Evolutionary conservation across 169 alveolate species (phyloP).

Genomic region (Plasmodium malariae): DNA sequence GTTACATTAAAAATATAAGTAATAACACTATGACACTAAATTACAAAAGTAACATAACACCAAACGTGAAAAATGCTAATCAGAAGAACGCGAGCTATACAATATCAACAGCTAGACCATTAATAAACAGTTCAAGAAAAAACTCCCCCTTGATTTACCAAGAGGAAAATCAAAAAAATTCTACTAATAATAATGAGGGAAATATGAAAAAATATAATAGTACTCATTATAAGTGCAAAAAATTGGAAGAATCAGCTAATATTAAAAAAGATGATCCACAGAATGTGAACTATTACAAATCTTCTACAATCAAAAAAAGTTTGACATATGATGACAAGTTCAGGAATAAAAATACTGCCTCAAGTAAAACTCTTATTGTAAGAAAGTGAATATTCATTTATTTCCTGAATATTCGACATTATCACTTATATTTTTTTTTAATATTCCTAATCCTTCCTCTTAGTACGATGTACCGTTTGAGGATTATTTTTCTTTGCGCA

Average conservation of each 20-base stretch:
- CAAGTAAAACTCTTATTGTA: background rate
- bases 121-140: background rate
- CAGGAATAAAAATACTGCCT: background rate
- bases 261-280: slow-evolving; percentile 12
- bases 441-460: no score
- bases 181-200: slow-evolving; percentile 10
- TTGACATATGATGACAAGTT: slow-evolving; percentile 9
- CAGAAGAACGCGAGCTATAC: slow-evolving; percentile 12
- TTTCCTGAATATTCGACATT: no score
- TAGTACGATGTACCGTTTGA: no score
- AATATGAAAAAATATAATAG: background rate
- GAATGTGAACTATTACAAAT: background rate
- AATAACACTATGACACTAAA: background rate
- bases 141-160: slow-evolving; percentile 9
- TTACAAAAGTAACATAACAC: background rate
- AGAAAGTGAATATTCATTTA: no score
- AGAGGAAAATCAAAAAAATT: slow-evolving; percentile 2
- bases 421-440: no score
- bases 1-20: background rate
- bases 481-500: no score
- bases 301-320: slow-evolving; percentile 14
- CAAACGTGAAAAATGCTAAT: background rate
- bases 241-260: background rate
- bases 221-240: slow-evolving; percentile 29
- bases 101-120: background rate